phyloP scores from a whole-genome alignment of 2,329 filamentous ascomycete species.

The Alternaria ethzedia region DNA sequence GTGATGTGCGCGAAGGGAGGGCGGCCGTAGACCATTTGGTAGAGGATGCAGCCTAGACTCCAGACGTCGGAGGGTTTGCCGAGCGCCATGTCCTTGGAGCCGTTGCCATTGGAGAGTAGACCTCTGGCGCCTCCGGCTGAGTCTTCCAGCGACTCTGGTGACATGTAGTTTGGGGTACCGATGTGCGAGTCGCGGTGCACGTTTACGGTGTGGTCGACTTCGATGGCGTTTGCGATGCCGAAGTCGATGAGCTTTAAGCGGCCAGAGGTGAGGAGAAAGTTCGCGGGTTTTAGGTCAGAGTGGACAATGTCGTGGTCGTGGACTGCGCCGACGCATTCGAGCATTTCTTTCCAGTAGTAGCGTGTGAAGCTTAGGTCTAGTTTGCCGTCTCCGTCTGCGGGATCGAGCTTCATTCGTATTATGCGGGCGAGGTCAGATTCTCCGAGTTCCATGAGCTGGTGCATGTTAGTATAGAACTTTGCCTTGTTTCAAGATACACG shows the following conservation, averaged over 20 bases:
- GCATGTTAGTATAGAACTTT: slow-evolving; percentile 11
- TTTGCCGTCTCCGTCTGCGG: slow-evolving; percentile 55
- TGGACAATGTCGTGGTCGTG: slow-evolving; percentile 93
- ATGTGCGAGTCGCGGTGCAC: slow-evolving; percentile 95
- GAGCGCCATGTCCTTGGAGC: slow-evolving; percentile 83
- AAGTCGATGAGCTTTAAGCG: slow-evolving; percentile 97
- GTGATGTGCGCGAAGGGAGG: slow-evolving; percentile 91
- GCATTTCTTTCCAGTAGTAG: slow-evolving; percentile 99
- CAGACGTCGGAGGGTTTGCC: slow-evolving; percentile 96
- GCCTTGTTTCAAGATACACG: slow-evolving; percentile 45
- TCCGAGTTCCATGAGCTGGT: slow-evolving; percentile 92
- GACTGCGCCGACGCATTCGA: slow-evolving; percentile 89
- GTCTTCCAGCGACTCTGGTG: slow-evolving; percentile 90
- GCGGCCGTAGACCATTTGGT: slow-evolving; percentile 98
- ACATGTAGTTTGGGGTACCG: slow-evolving; percentile 99
- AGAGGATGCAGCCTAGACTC: slow-evolving; percentile 94
- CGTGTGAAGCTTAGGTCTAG: slow-evolving; percentile 91
- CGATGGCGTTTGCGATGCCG: slow-evolving; percentile 96
- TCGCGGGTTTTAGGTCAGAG: slow-evolving; percentile 94
- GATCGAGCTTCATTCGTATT: slow-evolving; percentile 70
- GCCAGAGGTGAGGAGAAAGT: slow-evolving; percentile 92
- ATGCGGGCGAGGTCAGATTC: slow-evolving; percentile 92
- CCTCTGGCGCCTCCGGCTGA: slow-evolving; percentile 68
- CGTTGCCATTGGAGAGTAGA: slow-evolving; percentile 44
- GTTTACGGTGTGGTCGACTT: slow-evolving; percentile 94